Evolutionary conservation across 1,139 yeast species (phyloP), one percentile per base, ranked within the genome.

Genomic region (Scheffersomyces stambukii): DNA sequence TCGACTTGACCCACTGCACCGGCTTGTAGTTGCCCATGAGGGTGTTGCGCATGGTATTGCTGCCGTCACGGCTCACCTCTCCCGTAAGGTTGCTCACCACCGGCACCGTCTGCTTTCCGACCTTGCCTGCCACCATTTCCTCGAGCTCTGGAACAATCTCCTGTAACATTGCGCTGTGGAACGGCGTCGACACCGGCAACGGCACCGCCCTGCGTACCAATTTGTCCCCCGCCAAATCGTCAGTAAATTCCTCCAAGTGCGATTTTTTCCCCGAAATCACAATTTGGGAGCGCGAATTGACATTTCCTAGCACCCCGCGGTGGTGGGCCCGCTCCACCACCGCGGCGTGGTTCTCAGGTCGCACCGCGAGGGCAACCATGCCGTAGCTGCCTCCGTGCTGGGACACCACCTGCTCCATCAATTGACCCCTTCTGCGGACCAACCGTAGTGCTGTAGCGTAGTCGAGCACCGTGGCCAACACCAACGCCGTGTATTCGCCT

Each of bases 401-500:
- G 5, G 36, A 36, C 4, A 50, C 37, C 3, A 51, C 48, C 9
- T 50, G 36, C 34, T 70, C 69, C 80, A 77, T 74, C 19, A 75
- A 59, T 35, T 46, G 38, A 2, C 81, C 84, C 7, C 84, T 57
- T 29, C 55, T 48, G 5, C 70, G 53, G 7, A 76, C 83, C 7
- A 76, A 49, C 36, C 47, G 42, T n/a, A 75, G 50, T 0, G 76
- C 76, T 6, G 66, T 55, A 3, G 50, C 36, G 8, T 73, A 48
- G 11, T 60, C 53, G 21, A 73, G 48, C 4, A 63, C 56, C 3
- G 64, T 64, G 28, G 65, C 57, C 6, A 72, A 57, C 7, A 62
- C 46, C 26, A 70, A 51, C 0, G 81, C 78, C 2, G 76, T 58
- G 38, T 73, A 59, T 46, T 77, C 82, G 4, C 82, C 83, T 19